Base-by-base conservation (phyloP, 306 rosid genomes). In the Arachis stenosperma region DNA sequence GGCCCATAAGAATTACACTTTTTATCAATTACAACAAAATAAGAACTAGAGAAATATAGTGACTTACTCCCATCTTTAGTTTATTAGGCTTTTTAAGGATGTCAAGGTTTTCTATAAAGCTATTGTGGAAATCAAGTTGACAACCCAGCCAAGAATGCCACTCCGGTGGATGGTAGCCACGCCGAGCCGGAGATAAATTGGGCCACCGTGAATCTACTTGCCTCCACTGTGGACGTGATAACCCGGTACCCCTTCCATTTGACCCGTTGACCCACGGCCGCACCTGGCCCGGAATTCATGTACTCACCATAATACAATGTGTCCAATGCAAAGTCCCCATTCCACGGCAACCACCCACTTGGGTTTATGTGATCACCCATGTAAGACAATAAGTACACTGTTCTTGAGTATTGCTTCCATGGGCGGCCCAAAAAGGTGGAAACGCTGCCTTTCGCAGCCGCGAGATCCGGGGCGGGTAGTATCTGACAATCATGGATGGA, bases 121-220 rank as follows among this genome's bases (percentile, higher is more conserved):
- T 64, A 5, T 6, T 9, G 42, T 44, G 65, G 53, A 60, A 11
- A 30, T 86, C 77, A 87, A 9, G 71, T 57, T 0, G 89, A 84
- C n/a, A 93, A 65, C 2, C 97, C 98, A 0, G 90, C 94, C 30
- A 84, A 55, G 74, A 81, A 93, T 0, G 98, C 97, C n/a, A 93
- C 98, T 8, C 97, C 97, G 0, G 98, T 93, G 0, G 97, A 82
- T 0, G 98, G 98, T 63, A 93, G 27, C 98, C 98, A 93, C 0
- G 98, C 71, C 0, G 97, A 81, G 0, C 98, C 98, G 3, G 86
- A 88, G 56, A 93, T 93, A 53, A 93, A 93, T 22, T 85, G 80
- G 1, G 78, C 83, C 58, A 93, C 98, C 0, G 97, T 88, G 79
- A 90, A 93, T 70, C 86, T 81, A 8, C 72, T 27, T 0, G 98